A percentile compares a stretch with the other conserved stretches of the same genome.
Conservation (phyloP, 805 yeast species). For the Cyberlindnera nakhonratchasimensis region DNA sequence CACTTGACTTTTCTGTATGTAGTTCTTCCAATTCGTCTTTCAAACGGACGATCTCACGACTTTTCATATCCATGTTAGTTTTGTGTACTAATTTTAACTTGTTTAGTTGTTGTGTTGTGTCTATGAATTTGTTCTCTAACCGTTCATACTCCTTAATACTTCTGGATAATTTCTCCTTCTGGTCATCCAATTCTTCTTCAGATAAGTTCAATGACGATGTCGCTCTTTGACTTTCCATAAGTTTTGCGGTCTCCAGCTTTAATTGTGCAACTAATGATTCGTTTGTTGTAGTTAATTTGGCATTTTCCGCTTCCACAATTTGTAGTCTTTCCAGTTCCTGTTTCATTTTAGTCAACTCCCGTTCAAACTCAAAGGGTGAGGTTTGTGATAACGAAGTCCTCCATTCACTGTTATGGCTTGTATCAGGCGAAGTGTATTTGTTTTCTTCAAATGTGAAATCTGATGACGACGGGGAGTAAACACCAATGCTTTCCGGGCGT, state of each 20-base stretch:
- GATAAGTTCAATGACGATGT: neutral
- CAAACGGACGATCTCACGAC: conserved; percentile 10
- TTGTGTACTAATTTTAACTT: conserved; percentile 15
- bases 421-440: conserved; percentile 15
- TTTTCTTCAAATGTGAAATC: conserved; percentile 11
- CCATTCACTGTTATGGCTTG: conserved; percentile 15
- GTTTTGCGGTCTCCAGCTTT: neutral
- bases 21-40: conserved; percentile 15
- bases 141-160: conserved; percentile 4
- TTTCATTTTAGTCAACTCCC: conserved; percentile 7
- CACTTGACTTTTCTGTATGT: conserved; percentile 1
- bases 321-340: conserved; percentile 13
- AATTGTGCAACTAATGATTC: conserved; percentile 5
- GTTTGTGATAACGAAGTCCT: neutral
- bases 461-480: conserved; percentile 11
- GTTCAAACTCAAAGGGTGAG: neutral
- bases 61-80: conserved; percentile 16
- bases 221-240: neutral
- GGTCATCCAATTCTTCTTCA: neutral
- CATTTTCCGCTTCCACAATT: conserved; percentile 11
- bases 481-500: conserved; percentile 6
- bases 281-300: conserved; percentile 11
- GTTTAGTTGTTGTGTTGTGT: conserved; percentile 10
- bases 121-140: conserved; percentile 12
- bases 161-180: conserved; percentile 4